Evolutionary conservation across 2,329 filamentous ascomycete species (phyloP).

Genomic region (Sporothrix pallida): DNA sequence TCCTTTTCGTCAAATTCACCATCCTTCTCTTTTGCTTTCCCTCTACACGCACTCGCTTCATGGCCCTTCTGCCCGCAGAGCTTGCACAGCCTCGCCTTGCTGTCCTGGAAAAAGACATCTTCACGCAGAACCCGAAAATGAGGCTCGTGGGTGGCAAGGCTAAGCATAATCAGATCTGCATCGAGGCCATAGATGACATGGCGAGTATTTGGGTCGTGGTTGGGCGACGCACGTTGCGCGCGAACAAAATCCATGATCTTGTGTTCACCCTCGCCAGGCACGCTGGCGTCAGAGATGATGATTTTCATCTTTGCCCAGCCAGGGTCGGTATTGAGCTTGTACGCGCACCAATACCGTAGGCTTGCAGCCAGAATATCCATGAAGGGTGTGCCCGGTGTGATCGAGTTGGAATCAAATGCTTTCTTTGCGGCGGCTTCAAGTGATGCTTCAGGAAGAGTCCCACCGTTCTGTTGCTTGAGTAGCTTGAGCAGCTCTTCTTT

Average conservation of each 20-base stretch:
- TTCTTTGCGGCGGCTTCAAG: conserved; percentile 74
- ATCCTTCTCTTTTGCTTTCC: conserved; percentile 76
- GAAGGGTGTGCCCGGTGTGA: conserved; percentile 96
- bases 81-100: conserved; percentile 79
- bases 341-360: conserved; percentile 94
- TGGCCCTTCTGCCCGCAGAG: conserved; percentile 93
- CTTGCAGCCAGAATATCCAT: conserved; percentile 94
- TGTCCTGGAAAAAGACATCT: conserved; percentile 93
- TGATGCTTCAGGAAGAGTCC: conserved; percentile 65
- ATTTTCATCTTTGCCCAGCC: conserved; percentile 96
- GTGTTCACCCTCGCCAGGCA: conserved; percentile 97
- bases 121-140: conserved; percentile 96
- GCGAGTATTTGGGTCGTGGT: conserved; percentile 94
- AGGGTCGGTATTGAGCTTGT: conserved; percentile 96
- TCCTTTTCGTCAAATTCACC: conserved; percentile 85
- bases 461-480: conserved; percentile 77
- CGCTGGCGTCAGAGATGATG: conserved; percentile 97
- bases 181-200: conserved; percentile 98
- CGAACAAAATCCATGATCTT: conserved; percentile 99
- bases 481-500: conserved; percentile 87
- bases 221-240: conserved; percentile 86
- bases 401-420: conserved; percentile 86
- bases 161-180: conserved; percentile 98
- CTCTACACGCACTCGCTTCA: conserved; percentile 82
- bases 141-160: conserved; percentile 94